Conservation (phyloP, 768 basidiomycete species). For the Pleurotus tuoliensis region DNA sequence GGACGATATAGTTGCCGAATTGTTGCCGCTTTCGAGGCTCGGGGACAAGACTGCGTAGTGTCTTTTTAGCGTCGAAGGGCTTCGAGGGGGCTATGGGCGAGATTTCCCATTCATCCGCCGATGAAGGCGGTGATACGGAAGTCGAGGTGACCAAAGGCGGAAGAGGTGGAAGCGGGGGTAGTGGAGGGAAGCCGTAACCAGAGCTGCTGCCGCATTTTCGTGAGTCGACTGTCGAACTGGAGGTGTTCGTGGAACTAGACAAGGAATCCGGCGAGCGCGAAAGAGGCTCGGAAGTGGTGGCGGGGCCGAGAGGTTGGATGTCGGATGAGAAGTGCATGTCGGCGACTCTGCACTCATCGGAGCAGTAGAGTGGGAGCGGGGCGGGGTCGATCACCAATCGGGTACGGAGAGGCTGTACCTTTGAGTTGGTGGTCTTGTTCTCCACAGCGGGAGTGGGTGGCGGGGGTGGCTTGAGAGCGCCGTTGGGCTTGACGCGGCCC, state of each 20-base stretch:
- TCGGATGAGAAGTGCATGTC: conserved; percentile 46
- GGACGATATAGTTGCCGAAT: conserved; percentile 24
- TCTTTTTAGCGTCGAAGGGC: conserved; percentile 44
- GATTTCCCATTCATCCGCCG: conserved; percentile 12
- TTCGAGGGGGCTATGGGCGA: neutral
- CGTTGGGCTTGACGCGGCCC: conserved; percentile 57
- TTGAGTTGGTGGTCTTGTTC: conserved; percentile 8
- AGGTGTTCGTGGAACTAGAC: conserved; percentile 36
- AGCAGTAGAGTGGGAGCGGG: conserved; percentile 83
- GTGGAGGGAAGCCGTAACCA: too few relatives aligned
- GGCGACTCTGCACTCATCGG: conserved; percentile 64
- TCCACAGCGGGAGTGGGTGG: neutral
- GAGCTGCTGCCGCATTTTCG: conserved; percentile 11
- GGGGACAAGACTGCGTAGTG: conserved; percentile 43
- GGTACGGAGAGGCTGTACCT: conserved; percentile 38
- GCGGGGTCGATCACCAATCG: conserved; percentile 75
- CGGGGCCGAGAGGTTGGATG: conserved; percentile 31
- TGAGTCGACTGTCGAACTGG: conserved; percentile 34
- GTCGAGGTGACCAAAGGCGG: conserved; percentile 12
- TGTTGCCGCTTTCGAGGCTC: conserved; percentile 37
- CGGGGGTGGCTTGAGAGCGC: conserved; percentile 40
- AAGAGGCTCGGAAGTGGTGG: conserved; percentile 28
- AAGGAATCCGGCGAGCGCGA: conserved; percentile 22
- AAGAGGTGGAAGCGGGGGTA: conserved; percentile 23
- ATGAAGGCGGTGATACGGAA: conserved; percentile 33